Percentiles rank a stretch among this genome's conserved stretches.
Evolutionary conservation across 1,139 yeast genomes (phyloP).

Genomic region (Geotrichum carabidarum): DNA sequence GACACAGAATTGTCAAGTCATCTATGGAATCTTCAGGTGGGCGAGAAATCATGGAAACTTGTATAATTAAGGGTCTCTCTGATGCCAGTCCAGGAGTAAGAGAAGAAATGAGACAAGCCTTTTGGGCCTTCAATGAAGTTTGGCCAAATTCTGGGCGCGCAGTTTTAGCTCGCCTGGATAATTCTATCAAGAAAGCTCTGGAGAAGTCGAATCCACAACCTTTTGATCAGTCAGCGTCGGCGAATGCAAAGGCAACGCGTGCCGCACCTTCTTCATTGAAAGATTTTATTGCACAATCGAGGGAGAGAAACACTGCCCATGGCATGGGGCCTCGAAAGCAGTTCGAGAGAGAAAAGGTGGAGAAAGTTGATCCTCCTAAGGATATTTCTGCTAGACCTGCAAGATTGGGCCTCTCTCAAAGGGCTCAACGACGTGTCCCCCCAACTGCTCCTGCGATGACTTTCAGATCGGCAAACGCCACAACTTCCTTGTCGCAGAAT

Average conservation of each 20-base stretch:
- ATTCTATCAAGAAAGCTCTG: constrained; percentile 51
- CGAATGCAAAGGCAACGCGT: background rate
- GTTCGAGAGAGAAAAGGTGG: background rate
- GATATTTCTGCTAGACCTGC: constrained; percentile 12
- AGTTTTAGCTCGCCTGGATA: constrained; percentile 41
- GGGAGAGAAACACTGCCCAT: constrained; percentile 4
- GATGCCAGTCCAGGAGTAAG: constrained; percentile 84
- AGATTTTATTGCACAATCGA: constrained; percentile 10
- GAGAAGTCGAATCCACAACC: constrained; percentile 43
- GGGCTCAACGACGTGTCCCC: constrained; percentile 11
- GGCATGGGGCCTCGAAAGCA: constrained; percentile 5
- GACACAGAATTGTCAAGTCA: constrained; percentile 17
- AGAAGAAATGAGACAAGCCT: constrained; percentile 66
- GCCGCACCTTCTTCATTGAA: constrained; percentile 10
- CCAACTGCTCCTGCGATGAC: background rate
- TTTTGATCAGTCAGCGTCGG: background rate
- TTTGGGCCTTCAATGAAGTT: constrained; percentile 58
- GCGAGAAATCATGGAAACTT: constrained; percentile 48
- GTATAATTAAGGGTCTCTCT: constrained; percentile 55
- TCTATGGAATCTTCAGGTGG: constrained; percentile 41
- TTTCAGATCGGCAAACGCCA: background rate
- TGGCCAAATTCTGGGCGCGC: constrained; percentile 44
- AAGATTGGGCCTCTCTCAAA: constrained; percentile 15
- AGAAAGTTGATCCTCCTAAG: constrained; percentile 5
- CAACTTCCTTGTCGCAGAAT: background rate